Evolutionary conservation across 139 green algal genomes (phyloP), one percentile per base, ranked within the genome.

Genomic region (Nannochloris sp.): DNA sequence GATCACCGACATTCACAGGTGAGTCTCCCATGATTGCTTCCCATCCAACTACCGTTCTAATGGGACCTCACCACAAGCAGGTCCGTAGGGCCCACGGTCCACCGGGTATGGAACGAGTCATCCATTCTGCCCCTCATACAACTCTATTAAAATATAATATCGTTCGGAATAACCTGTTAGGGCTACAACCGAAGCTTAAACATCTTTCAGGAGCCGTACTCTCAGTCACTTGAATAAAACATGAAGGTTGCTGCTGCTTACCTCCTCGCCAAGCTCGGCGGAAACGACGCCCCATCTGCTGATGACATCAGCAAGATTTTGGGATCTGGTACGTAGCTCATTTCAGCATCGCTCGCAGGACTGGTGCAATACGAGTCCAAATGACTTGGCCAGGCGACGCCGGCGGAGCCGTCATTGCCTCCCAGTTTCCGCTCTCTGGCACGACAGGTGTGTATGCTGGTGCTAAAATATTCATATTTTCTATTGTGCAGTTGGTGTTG

Each of bases 301-400:
- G 73, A 62, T 31, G 84, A 90, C 66, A 87, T 90, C 68, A 84
- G 75, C 29, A 73, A 65, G 40, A 91, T 90, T 59, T 72, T 91
- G 25, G 49, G 55, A 56, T 84, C 79, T 30, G 79, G 79, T 86
- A 45, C 56, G 76, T 16, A 8, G 5, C 11, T 40, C 6, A 40
- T 40, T 40, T 40, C 1, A 40, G 8, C 11, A 8, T 40, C 33
- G 9, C 6, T 40, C 33, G 33, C 6, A 8, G 11, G 33, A 40
- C 33, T 40, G 8, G 33, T 40, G 33, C 33, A 40, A 40, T 12
- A 8, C 9, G 33, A 40, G 33, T 13, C 0, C 11, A 8, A 53
- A 2, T 37, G 30, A 17, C 55, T 59, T 46, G 9, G 25, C 49
- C 25, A 40, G 25, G 25, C 49, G 25, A 46, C 25, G 49, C 25